Evolutionary conservation across 2,329 filamentous ascomycete species (phyloP).

Genomic region (Venturia pyrina): DNA sequence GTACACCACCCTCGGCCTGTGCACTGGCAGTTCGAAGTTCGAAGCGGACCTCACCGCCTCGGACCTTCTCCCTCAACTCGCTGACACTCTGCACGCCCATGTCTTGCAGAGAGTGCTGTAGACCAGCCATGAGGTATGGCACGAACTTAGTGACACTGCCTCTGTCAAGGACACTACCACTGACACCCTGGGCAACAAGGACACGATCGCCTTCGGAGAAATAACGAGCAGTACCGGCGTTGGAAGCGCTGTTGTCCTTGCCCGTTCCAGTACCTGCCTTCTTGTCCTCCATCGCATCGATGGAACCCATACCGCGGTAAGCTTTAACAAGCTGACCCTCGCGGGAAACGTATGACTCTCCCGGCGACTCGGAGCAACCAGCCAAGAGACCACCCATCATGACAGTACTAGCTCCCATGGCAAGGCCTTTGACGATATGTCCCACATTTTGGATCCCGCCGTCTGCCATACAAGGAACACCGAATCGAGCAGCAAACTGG

Average conservation of each 20-base stretch:
- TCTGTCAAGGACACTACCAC: constrained; percentile 71
- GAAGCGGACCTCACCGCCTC: constrained; percentile 70
- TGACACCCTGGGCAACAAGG: constrained; percentile 92
- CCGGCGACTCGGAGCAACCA: constrained; percentile 93
- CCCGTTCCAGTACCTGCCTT: constrained; percentile 64
- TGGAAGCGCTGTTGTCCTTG: constrained; percentile 61
- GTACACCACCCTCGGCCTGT: constrained; percentile 92
- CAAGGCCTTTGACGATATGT: constrained; percentile 96
- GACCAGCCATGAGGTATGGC: constrained; percentile 86
- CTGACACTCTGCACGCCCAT: constrained; percentile 74
- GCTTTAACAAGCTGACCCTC: constrained; percentile 98
- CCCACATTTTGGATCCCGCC: constrained; percentile 97
- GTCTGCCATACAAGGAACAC: constrained; percentile 95
- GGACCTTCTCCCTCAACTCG: constrained; percentile 66
- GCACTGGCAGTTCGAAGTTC: constrained; percentile 91
- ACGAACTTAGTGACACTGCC: constrained; percentile 90
- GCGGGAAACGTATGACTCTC: constrained; percentile 89
- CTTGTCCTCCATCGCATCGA: constrained; percentile 99
- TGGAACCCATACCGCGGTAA: constrained; percentile 97
- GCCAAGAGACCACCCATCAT: constrained; percentile 99
- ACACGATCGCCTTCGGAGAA: constrained; percentile 95
- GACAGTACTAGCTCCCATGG: constrained; percentile 85
- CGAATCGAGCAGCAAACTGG: constrained; percentile 81
- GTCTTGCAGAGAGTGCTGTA: constrained; percentile 97
- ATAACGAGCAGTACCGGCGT: constrained; percentile 93